These are phyloP conservation scores for Entrophospora sp. DNA, from an alignment of 192 early-diverging fungal genomes.

Conservation along the genomic window DNA sequence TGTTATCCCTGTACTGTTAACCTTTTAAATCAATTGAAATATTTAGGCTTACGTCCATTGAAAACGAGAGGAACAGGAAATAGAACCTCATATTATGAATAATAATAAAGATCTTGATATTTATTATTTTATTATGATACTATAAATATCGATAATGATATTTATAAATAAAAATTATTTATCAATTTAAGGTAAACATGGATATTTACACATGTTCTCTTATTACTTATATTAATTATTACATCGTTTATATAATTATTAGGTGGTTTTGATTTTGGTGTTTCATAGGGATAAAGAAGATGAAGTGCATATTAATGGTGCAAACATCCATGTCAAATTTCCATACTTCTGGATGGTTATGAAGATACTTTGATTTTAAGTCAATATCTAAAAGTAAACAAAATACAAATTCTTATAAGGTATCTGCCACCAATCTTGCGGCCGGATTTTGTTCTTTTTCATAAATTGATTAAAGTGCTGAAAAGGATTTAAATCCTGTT, in stretches of 20 bases:
- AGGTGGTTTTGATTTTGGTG: conserved; percentile 54
- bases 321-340: conserved; percentile 1
- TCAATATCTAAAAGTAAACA: too few species aligned
- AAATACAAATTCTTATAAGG: too few species aligned
- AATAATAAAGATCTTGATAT: conserved; percentile 10
- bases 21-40: not conserved
- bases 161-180: too few species aligned
- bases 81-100: conserved; percentile 61
- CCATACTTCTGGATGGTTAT: conserved; percentile 18
- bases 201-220: too few species aligned
- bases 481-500: too few species aligned
- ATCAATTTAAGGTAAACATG: too few species aligned
- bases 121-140: too few species aligned
- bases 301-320: conserved; percentile 24
- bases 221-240: too few species aligned
- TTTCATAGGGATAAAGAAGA: conserved; percentile 59
- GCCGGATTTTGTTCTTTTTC: conserved; percentile 1
- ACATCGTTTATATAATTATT: too few species aligned
- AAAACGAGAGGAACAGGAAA: conserved; percentile 69
- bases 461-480: not conserved
- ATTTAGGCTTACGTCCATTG: conserved; percentile 52
- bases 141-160: too few species aligned
- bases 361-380: conserved; percentile 22
- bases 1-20: too few species aligned
- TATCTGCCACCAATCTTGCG: conserved; percentile 4